phyloP scores from a whole-genome alignment of 306 rosid genomes.

The Medicago lupulina region DNA sequence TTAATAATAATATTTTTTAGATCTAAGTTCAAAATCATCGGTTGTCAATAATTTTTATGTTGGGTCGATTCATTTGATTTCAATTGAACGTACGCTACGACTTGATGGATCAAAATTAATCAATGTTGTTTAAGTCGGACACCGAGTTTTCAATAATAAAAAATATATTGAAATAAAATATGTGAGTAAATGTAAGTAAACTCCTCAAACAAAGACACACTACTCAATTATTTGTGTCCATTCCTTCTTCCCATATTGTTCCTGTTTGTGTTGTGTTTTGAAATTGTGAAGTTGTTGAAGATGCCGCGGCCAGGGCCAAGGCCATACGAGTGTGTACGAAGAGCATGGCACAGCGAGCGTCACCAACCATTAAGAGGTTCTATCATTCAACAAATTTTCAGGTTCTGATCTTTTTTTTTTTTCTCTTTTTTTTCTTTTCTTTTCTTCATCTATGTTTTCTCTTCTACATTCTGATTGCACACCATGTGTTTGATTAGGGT shows the following conservation, averaged over 20 bases:
- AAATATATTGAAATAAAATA: neutral
- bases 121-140: too few species aligned
- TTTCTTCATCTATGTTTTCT: neutral
- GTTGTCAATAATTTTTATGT: too few species aligned
- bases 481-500: constrained; percentile 89
- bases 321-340: constrained; percentile 96
- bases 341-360: constrained; percentile 99
- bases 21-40: too few species aligned
- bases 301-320: constrained; percentile 99
- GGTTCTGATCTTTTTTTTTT: constrained; percentile 65
- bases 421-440: too few species aligned
- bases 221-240: constrained; percentile 46
- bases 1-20: too few species aligned
- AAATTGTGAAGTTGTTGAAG: constrained; percentile 41
- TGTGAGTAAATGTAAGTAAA: constrained; percentile 33
- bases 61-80: too few species aligned
- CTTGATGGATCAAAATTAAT: too few species aligned
- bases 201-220: constrained; percentile 41
- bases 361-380: constrained; percentile 92
- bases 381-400: constrained; percentile 92
- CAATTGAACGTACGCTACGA: too few species aligned
- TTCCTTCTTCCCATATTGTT: constrained; percentile 40
- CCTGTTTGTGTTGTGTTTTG: constrained; percentile 17
- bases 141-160: neutral
- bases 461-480: constrained; percentile 64